Conservation (phyloP, 2,329 filamentous ascomycete species). For the Verticillium klebahnii region DNA sequence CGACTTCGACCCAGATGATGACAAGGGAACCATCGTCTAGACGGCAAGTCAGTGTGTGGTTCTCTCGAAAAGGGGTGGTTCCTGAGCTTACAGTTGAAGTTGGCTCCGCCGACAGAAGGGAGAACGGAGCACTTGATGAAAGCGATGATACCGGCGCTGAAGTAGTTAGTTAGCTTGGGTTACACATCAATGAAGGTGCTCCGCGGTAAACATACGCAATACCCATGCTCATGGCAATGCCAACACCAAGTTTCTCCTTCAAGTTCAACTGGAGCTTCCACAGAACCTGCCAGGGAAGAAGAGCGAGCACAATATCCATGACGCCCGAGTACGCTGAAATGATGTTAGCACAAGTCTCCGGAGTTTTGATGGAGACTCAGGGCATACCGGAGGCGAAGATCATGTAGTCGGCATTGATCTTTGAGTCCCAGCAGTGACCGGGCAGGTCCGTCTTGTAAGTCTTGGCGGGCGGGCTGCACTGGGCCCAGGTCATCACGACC, state of each 20-base stretch:
- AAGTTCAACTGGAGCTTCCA: slow-evolving; percentile 32
- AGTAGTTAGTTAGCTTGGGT: neutral
- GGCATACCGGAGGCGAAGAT: slow-evolving; percentile 16
- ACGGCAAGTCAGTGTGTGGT: neutral
- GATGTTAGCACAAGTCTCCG: neutral
- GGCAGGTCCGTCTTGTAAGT: slow-evolving; percentile 13
- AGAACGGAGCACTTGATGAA: slow-evolving; percentile 16
- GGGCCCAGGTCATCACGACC: neutral
- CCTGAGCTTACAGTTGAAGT: neutral
- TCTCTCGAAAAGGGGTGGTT: neutral
- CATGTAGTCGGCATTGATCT: slow-evolving; percentile 23
- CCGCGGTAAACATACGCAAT: slow-evolving; percentile 25
- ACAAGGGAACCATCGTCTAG: slow-evolving; percentile 22
- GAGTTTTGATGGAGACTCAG: neutral
- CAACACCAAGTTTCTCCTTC: slow-evolving; percentile 34
- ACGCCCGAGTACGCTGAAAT: slow-evolving; percentile 22
- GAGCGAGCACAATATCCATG: slow-evolving; percentile 34
- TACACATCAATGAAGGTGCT: neutral
- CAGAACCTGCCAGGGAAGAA: slow-evolving; percentile 36
- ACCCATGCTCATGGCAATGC: slow-evolving; percentile 37
- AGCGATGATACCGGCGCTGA: slow-evolving; percentile 25
- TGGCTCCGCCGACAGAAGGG: neutral
- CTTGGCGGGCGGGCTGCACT: slow-evolving; percentile 15
- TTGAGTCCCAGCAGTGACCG: slow-evolving; percentile 20
- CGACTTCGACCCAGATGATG: slow-evolving; percentile 23